Evolutionary conservation across 768 basidiomycete genomes (phyloP).

Genomic region (Lentinula guzmanii): DNA sequence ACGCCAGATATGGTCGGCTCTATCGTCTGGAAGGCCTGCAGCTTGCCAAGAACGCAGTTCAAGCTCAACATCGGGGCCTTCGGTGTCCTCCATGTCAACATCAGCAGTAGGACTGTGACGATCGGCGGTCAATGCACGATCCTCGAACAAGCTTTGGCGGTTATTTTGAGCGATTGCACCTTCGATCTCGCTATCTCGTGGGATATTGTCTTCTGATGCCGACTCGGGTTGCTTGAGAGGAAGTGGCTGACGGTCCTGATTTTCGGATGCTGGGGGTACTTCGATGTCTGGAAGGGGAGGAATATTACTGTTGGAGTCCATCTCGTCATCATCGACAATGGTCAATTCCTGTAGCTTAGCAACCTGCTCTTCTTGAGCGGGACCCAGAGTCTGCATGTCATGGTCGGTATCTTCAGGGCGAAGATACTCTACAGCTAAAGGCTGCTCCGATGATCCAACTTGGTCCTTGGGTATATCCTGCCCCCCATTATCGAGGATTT

Average conservation of each 20-base stretch:
- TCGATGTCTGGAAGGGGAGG: slow-evolving; percentile 48
- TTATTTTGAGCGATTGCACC: slow-evolving; percentile 39
- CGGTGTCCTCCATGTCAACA: slow-evolving; percentile 27
- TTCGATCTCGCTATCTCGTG: slow-evolving; percentile 29
- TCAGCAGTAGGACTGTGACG: slow-evolving; percentile 18
- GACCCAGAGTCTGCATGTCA: slow-evolving; percentile 86
- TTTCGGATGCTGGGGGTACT: slow-evolving; percentile 10
- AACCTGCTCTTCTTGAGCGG: slow-evolving; percentile 77
- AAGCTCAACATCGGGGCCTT: slow-evolving; percentile 31
- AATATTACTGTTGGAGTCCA: slow-evolving; percentile 16
- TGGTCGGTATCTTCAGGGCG: slow-evolving; percentile 60
- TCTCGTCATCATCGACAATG: slow-evolving; percentile 61
- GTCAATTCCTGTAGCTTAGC: slow-evolving; percentile 79
- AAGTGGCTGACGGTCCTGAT: slow-evolving; percentile 16
- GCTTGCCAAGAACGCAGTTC: slow-evolving; percentile 59
- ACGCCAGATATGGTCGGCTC: slow-evolving; percentile 81
- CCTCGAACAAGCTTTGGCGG: not conserved
- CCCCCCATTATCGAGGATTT: slow-evolving; percentile 52
- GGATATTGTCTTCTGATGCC: slow-evolving; percentile 17
- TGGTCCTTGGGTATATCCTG: slow-evolving; percentile 26
- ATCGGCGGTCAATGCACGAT: slow-evolving; percentile 3
- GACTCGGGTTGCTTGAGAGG: slow-evolving; percentile 15
- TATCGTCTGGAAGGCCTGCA: slow-evolving; percentile 45
- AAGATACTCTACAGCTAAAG: slow-evolving; percentile 70
- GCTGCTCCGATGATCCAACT: slow-evolving; percentile 24